Conservation (phyloP, 2,329 filamentous ascomycete species). For the Exophiala alcalophila region DNA sequence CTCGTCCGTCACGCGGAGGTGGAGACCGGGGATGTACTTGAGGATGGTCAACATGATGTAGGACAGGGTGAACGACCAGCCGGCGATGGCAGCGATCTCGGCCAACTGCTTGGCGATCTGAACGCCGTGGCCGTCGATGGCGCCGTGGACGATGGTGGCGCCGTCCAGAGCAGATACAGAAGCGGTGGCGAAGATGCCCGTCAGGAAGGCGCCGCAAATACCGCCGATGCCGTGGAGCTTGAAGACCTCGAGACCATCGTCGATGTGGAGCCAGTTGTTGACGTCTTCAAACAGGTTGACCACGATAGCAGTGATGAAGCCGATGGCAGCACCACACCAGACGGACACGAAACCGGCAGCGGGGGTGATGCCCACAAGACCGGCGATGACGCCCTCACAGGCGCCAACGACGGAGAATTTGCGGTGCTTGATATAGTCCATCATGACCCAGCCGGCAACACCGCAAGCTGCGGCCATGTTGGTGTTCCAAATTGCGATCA, state of each 20-base stretch:
- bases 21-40: constrained; percentile 50
- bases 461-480: constrained; percentile 80
- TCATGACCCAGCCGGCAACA: constrained; percentile 77
- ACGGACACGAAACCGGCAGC: constrained; percentile 81
- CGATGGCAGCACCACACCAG: constrained; percentile 59
- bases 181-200: constrained; percentile 54
- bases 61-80: constrained; percentile 53
- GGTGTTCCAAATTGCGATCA: constrained; percentile 83
- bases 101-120: constrained; percentile 57
- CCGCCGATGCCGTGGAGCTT: constrained; percentile 43
- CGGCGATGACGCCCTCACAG: constrained; percentile 84
- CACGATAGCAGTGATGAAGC: constrained; percentile 53
- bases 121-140: constrained; percentile 55
- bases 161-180: constrained; percentile 49
- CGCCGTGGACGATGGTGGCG: constrained; percentile 44
- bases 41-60: constrained; percentile 52
- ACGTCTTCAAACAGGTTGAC: constrained; percentile 51
- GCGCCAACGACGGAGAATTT: constrained; percentile 94
- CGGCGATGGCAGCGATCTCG: constrained; percentile 54
- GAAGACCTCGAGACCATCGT: constrained; percentile 60
- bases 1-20: constrained; percentile 54
- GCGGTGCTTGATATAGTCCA: constrained; percentile 76
- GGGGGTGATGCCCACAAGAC: constrained; percentile 85
- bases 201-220: constrained; percentile 57
- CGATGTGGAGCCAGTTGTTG: constrained; percentile 54